Percentiles rank a stretch among this genome's conserved stretches.
phyloP scores from a whole-genome alignment of 1,284 basidiomycete genomes.

The Moniliophthora roreri region DNA sequence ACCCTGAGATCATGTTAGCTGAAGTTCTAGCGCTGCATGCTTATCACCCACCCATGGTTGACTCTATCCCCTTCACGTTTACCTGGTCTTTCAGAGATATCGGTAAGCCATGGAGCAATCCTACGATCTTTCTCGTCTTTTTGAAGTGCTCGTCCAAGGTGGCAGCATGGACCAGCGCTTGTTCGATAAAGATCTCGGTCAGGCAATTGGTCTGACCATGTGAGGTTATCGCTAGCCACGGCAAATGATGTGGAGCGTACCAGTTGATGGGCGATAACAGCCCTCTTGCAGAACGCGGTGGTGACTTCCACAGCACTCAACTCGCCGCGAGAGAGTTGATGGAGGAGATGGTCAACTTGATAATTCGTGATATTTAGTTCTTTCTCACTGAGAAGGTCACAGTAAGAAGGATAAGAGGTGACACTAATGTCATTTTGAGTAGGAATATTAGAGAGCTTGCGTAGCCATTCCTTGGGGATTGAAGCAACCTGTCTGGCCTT shows the following conservation, averaged over 20 bases:
- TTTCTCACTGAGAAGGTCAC: slow-evolving; percentile 55
- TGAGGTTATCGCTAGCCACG: slow-evolving; percentile 14
- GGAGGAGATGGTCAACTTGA: slow-evolving; percentile 46
- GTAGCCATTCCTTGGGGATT: slow-evolving; percentile 62
- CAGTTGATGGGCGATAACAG: slow-evolving; percentile 79
- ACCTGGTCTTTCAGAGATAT: slow-evolving; percentile 68
- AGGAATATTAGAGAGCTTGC: slow-evolving; percentile 36
- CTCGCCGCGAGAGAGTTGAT: slow-evolving; percentile 42
- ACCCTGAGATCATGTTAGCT: slow-evolving; percentile 37
- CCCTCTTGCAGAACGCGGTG: slow-evolving; percentile 77
- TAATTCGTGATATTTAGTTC: slow-evolving; percentile 71
- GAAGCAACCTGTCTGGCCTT: slow-evolving; percentile 47
- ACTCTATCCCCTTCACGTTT: slow-evolving; percentile 55
- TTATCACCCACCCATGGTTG: slow-evolving; percentile 44
- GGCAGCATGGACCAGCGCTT: slow-evolving; percentile 54
- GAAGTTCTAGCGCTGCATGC: not conserved
- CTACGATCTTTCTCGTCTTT: slow-evolving; percentile 40
- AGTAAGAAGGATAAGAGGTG: slow-evolving; percentile 51
- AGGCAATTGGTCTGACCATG: slow-evolving; percentile 60
- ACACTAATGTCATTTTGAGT: slow-evolving; percentile 50
- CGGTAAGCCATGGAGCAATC: slow-evolving; percentile 54
- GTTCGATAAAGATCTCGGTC: slow-evolving; percentile 67
- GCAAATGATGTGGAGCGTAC: slow-evolving; percentile 50
- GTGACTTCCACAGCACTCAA: slow-evolving; percentile 71
- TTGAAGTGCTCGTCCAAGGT: slow-evolving; percentile 57